phyloP scores from a whole-genome alignment of 2,329 filamentous ascomycete genomes.

The Cryphonectria naterciae region DNA sequence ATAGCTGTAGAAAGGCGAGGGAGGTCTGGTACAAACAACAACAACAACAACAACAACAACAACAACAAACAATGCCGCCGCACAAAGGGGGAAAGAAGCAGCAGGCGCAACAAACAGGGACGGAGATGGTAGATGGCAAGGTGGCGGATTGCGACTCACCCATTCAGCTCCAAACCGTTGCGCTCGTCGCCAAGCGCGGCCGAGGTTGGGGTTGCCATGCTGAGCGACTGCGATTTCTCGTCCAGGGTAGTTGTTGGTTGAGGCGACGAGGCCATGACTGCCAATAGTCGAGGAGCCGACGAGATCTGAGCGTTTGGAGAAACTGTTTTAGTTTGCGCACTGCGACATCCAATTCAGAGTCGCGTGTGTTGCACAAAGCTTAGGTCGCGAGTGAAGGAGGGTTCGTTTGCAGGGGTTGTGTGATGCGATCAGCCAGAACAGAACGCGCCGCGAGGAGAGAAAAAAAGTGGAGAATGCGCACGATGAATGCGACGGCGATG shows the following conservation, averaged over 20 bases:
- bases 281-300: slow-evolving; percentile 45
- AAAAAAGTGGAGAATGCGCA: slow-evolving; percentile 22
- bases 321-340: slow-evolving; percentile 17
- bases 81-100: background rate
- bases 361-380: slow-evolving; percentile 23
- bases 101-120: background rate
- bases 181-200: slow-evolving; percentile 46
- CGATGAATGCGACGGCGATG: slow-evolving; percentile 18
- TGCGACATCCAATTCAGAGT: slow-evolving; percentile 41
- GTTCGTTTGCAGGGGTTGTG: background rate
- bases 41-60: too few species aligned
- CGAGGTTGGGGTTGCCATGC: slow-evolving; percentile 48
- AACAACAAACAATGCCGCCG: background rate
- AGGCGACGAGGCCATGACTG: slow-evolving; percentile 58
- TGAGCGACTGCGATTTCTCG: slow-evolving; percentile 53
- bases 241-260: slow-evolving; percentile 47
- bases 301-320: slow-evolving; percentile 34
- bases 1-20: background rate
- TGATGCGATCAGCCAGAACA: slow-evolving; percentile 7
- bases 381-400: background rate
- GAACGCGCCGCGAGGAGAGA: background rate
- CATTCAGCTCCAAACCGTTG: slow-evolving; percentile 49
- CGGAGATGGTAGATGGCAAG: slow-evolving; percentile 8
- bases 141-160: slow-evolving; percentile 53
- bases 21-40: background rate